Evolutionary conservation across 1,139 yeast species (phyloP).

Genomic region (Yamadazyma aaseri): DNA sequence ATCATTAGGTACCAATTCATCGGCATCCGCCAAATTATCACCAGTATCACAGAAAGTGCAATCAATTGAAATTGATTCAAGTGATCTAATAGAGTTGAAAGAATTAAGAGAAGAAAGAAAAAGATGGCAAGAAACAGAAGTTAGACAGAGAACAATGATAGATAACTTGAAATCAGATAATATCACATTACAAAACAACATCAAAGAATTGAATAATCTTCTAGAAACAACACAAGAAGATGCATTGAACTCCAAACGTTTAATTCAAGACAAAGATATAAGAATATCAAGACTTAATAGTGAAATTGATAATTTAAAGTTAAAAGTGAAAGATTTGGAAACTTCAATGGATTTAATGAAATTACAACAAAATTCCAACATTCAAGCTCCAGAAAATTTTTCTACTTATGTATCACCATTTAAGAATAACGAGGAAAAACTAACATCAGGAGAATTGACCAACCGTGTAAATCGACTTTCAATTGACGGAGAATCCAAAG

Average conservation of each 20-base stretch:
- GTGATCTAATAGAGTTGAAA: conserved; percentile 49
- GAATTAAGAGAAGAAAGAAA: conserved; percentile 52
- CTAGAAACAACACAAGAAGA: conserved; percentile 46
- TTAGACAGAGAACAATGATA: conserved; percentile 34
- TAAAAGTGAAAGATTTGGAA: conserved; percentile 51
- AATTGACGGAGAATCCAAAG: conserved; percentile 33
- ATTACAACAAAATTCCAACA: conserved; percentile 24
- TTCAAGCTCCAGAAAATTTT: conserved; percentile 7
- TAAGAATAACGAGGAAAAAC: conserved; percentile 13
- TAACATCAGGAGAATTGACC: conserved; percentile 41
- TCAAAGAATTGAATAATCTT: conserved; percentile 29
- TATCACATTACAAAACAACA: conserved; percentile 43
- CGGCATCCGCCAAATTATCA: conserved; percentile 13
- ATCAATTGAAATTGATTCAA: conserved; percentile 14
- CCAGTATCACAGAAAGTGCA: conserved; percentile 8
- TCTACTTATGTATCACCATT: conserved; percentile 6
- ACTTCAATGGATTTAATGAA: conserved; percentile 49
- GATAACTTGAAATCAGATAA: conserved; percentile 46
- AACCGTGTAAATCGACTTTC: conserved; percentile 46
- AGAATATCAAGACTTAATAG: conserved; percentile 58
- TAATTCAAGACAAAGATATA: conserved; percentile 64
- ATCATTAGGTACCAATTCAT: conserved; percentile 25
- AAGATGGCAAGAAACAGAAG: conserved; percentile 49
- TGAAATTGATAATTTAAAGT: conserved; percentile 56
- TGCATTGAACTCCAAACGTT: conserved; percentile 54